phyloP scores from a whole-genome alignment of 169 alveolate genomes.

The Pseudocohnilembus persalinus region DNA sequence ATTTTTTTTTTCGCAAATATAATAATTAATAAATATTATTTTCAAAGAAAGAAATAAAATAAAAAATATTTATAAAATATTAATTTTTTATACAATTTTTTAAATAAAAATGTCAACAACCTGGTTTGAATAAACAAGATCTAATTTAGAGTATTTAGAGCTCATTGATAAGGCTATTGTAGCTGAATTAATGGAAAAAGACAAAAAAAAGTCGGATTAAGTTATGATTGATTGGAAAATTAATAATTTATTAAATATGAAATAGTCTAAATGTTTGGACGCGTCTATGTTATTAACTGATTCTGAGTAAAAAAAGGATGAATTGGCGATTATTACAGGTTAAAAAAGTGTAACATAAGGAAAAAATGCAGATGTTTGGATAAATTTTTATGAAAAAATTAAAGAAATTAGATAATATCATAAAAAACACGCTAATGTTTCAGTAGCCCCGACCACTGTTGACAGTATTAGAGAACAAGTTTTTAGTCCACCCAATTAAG shows the following conservation, averaged over 20 bases:
- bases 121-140: constrained; percentile 70
- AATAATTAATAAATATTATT: no score
- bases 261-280: constrained; percentile 66
- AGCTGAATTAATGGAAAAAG: constrained; percentile 63
- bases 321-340: constrained; percentile 70
- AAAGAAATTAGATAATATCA: constrained; percentile 71
- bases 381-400: constrained; percentile 78
- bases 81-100: not conserved
- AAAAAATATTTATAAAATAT: no score
- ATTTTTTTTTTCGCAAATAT: no score
- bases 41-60: no score
- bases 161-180: constrained; percentile 75
- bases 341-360: constrained; percentile 55
- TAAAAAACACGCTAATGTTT: constrained; percentile 50
- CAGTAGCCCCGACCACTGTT: constrained; percentile 51
- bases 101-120: constrained; percentile 70
- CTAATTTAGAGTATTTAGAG: constrained; percentile 75
- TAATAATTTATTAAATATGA: constrained; percentile 62
- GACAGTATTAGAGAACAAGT: constrained; percentile 64
- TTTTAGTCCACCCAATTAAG: constrained; percentile 62
- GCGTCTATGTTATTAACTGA: constrained; percentile 70
- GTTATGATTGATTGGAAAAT: constrained; percentile 77
- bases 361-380: constrained; percentile 77
- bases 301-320: constrained; percentile 67
- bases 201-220: constrained; percentile 74